Evolutionary conservation across 1,139 yeast genomes (phyloP), one percentile per base, ranked within the genome.

Genomic region (Meyerozyma guilliermondii): DNA sequence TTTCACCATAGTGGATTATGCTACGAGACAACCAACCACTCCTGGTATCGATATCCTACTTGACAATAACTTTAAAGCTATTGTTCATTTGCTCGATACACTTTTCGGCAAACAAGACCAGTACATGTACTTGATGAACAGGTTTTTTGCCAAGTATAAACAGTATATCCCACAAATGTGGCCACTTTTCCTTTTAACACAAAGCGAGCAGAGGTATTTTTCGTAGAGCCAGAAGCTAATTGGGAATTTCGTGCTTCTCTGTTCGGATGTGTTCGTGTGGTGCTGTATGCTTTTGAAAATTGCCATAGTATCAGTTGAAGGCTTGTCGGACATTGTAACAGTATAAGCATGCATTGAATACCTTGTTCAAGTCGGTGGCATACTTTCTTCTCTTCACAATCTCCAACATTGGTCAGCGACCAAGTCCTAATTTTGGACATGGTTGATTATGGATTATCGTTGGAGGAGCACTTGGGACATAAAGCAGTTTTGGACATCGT

Each of bases 91-190:
- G 45, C 60, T 83, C 37, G 87, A 83, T 59, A 70, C 80, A 37
- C 71, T 81, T n/a, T 68, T 82, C 51, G 87, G 85, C 7, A 77
- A 81, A 56, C 83, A 81, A 55, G 83, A 80, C 46, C 85, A 80
- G 52, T 80, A 80, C 59, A 65, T 76, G 38, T 76, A 77, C 47
- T 56, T 81, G 55, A 68, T 81, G 50, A 80, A 80, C 40, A 66
- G 69, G 16, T 81, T 80, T 50, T 55, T 73, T 35, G 46, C 53
- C 16, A 60, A 58, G 42, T 55, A 57, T 45, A 51, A 53, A n/a
- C 54, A n/a, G n/a, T n/a, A 62, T 23, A 60, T 72, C 13, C 80
- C 85, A 4, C 58, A 60, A 5, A 67, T 81, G 43, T 88, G 88
- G 7, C 59, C n/a, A n/a, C 74, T 14, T 70, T 68, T 42, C 55